Conservation (phyloP, 768 basidiomycete species). For the Suillus subaureus region DNA sequence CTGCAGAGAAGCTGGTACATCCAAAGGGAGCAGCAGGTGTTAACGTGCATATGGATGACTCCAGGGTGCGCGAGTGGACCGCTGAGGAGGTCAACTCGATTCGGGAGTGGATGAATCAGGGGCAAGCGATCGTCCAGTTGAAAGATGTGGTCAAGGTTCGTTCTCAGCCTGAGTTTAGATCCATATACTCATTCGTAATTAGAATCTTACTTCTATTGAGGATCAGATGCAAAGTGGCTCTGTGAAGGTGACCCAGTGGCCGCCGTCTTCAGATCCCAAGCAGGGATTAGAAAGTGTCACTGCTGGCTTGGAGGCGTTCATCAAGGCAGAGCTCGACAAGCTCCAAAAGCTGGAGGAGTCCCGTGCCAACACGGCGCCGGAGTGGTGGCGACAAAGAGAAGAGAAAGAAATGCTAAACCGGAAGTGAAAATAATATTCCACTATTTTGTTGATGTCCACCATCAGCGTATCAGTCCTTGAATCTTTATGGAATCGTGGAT, state of each 20-base stretch:
- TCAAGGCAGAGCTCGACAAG: constrained; percentile 26
- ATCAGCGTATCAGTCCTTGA: background rate
- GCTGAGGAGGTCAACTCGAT: constrained; percentile 37
- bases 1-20: constrained; percentile 20
- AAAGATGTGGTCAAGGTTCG: constrained; percentile 32
- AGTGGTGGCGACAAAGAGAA: constrained; percentile 36
- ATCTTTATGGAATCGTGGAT: background rate
- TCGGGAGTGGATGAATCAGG: constrained; percentile 40
- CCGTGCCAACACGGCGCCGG: constrained; percentile 25
- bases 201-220: constrained; percentile 23
- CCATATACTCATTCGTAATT: background rate
- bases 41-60: constrained; percentile 31
- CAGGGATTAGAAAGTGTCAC: constrained; percentile 3
- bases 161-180: background rate
- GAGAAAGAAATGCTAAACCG: constrained; percentile 18
- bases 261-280: constrained; percentile 18
- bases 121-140: constrained; percentile 27
- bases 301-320: constrained; percentile 26
- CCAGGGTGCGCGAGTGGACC: constrained; percentile 44
- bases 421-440: background rate
- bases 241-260: constrained; percentile 12
- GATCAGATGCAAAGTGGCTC: constrained; percentile 13
- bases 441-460: background rate
- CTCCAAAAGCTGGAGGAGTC: constrained; percentile 23
- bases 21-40: constrained; percentile 18